Percentiles rank a stretch among this genome's conserved stretches.
phyloP scores from a whole-genome alignment of 202 grass and related monocot species.

The Digitaria exilis region DNA sequence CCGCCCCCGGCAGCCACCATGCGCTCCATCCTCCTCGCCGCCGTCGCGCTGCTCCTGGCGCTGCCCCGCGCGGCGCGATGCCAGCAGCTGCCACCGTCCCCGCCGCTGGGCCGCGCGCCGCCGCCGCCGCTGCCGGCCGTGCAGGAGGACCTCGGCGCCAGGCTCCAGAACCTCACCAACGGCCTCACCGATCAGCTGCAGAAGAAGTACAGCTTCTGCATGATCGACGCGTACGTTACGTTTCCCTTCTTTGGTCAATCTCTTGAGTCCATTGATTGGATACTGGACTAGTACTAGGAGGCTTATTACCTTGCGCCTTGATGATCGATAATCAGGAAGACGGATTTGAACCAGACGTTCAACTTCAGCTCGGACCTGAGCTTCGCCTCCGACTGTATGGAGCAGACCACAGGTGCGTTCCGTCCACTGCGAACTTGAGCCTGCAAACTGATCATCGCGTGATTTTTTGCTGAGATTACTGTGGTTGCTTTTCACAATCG shows the following conservation, averaged over 20 bases:
- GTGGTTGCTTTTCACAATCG: background rate
- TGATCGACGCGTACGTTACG: slow-evolving; percentile 53
- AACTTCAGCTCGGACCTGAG: slow-evolving; percentile 37
- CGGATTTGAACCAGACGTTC: slow-evolving; percentile 66
- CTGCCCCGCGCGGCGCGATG: slow-evolving; percentile 4
- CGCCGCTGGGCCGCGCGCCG: too few relatives aligned
- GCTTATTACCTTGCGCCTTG: background rate
- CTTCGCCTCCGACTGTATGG: slow-evolving; percentile 62
- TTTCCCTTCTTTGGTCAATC: too few relatives aligned
- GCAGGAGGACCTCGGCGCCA: background rate
- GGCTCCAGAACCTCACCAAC: background rate
- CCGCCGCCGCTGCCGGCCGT: slow-evolving; percentile 19
- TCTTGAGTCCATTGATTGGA: too few relatives aligned
- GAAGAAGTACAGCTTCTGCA: slow-evolving; percentile 57
- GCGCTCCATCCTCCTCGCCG: background rate
- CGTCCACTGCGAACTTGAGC: too few relatives aligned
- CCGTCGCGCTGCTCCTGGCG: background rate
- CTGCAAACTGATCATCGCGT: background rate
- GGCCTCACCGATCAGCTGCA: slow-evolving; percentile 28
- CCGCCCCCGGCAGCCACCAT: too few relatives aligned
- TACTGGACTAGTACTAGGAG: too few relatives aligned
- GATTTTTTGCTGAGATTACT: background rate
- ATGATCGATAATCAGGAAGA: slow-evolving; percentile 41
- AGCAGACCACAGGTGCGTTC: slow-evolving; percentile 50
- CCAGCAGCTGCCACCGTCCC: background rate